Evolutionary conservation across 2,329 filamentous ascomycete species (phyloP), one percentile per base, ranked within the genome.

Genomic region (Elsinoe necatrix): DNA sequence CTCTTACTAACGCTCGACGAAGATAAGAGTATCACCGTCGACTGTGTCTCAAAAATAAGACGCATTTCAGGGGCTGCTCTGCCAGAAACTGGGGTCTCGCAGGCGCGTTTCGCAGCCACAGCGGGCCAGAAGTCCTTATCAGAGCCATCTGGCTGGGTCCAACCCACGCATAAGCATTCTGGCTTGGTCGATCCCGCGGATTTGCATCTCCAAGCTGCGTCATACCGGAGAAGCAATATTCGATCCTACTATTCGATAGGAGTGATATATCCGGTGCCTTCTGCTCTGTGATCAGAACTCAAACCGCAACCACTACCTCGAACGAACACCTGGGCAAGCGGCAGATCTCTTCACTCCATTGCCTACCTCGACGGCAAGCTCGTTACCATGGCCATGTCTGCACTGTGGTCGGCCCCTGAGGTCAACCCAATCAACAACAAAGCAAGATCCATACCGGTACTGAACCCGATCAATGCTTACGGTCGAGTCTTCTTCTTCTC

Each of bases 401-500:
- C 34, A 7, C 62, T 73, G 7, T 81, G 74, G 71, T 68, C 64
- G 62, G 77, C 81, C 29, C 89, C 89, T 39, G 81, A 86, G 68
- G 73, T 95, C 73, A 95, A 95, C 69, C 88, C 89, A 8, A 80
- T 89, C 73, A 95, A 86, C 74, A 79, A 80, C 58, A 95, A 95
- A 70, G 90, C 90, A 55, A 82, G 80, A 59, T 87, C 87, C 0
- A 81, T 95, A 47, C 90, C 90, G 0, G 69, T 88, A 20, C 74
- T 95, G 60, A 95, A 95, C 69, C 81, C 85, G 0, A 67, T 91
- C 64, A 80, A 95, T 69, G 75, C 83, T 63, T 90, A 95, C 75
- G 90, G 89, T 35, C 80, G 89, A 5, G 89, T 93, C 0, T 95
- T 95, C 72, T 89, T 91, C 76, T 95, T 95, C 73, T 87, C 86